These are phyloP conservation scores for Corylus heterophylla DNA, from an alignment of 306 rosid genomes.

Conservation along the genomic window DNA sequence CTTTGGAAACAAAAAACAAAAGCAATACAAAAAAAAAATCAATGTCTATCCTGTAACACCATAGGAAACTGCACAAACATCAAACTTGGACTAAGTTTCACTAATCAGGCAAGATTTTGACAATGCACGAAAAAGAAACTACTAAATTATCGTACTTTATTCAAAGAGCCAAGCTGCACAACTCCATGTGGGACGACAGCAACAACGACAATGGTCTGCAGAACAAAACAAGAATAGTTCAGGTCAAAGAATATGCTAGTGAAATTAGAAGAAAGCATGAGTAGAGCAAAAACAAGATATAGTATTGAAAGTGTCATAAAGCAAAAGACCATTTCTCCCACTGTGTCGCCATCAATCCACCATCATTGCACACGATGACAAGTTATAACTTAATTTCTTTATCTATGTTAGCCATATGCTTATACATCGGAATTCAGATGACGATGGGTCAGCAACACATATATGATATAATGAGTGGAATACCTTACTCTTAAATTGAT, in stretches of 20 bases:
- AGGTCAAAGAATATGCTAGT: slow-evolving; percentile 15
- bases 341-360: not conserved
- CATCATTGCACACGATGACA: not conserved
- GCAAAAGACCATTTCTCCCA: not conserved
- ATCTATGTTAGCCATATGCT: not conserved
- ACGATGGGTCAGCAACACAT: not conserved
- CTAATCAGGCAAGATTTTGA: slow-evolving; percentile 3
- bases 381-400: not conserved
- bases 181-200: slow-evolving; percentile 87
- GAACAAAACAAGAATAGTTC: slow-evolving; percentile 26
- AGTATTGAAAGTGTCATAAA: not conserved
- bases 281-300: not conserved
- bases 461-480: not conserved
- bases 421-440: not conserved
- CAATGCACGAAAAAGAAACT: slow-evolving; percentile 20
- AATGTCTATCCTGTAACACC: slow-evolving; percentile 17
- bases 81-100: not conserved
- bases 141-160: slow-evolving; percentile 59
- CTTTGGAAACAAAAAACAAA: not conserved
- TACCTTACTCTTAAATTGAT: not conserved
- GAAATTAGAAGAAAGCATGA: not conserved
- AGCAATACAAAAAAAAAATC: not conserved
- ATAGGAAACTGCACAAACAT: slow-evolving; percentile 13
- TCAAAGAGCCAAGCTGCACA: slow-evolving; percentile 88
- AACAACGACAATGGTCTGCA: slow-evolving; percentile 77